Evolutionary conservation across 176 grass and related monocot genomes (phyloP).

Genomic region (maize (Zea mays)): DNA sequence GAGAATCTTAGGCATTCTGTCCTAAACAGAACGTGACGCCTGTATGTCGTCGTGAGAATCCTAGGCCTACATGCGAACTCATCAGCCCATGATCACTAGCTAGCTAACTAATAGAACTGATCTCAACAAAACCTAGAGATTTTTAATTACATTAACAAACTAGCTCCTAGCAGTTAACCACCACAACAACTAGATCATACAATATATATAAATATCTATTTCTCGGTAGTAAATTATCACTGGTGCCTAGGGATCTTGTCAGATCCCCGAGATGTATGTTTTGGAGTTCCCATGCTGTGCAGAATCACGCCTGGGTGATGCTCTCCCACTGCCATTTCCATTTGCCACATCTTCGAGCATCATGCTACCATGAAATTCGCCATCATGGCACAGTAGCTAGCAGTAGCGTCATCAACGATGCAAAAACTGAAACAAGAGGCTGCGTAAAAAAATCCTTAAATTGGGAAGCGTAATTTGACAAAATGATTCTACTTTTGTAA

Average conservation of each 20-base stretch:
- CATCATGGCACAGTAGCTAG: neutral
- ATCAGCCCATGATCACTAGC: constrained; percentile 1
- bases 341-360: neutral
- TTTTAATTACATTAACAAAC: constrained; percentile 16
- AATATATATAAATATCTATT: neutral
- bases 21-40: too few species aligned
- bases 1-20: too few species aligned
- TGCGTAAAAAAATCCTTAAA: constrained; percentile 1
- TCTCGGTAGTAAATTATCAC: neutral
- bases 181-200: neutral
- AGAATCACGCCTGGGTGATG: neutral
- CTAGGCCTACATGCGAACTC: neutral
- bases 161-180: constrained; percentile 29
- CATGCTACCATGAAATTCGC: neutral
- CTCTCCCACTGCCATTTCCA: neutral
- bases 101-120: constrained; percentile 10
- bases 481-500: too few species aligned
- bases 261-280: neutral
- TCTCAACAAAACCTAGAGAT: neutral
- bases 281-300: neutral
- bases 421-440: neutral
- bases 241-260: neutral
- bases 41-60: too few species aligned
- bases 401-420: neutral
- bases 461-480: neutral